Base-by-base conservation (phyloP, 2,329 filamentous ascomycete species). In the Cladosporium phlei region DNA sequence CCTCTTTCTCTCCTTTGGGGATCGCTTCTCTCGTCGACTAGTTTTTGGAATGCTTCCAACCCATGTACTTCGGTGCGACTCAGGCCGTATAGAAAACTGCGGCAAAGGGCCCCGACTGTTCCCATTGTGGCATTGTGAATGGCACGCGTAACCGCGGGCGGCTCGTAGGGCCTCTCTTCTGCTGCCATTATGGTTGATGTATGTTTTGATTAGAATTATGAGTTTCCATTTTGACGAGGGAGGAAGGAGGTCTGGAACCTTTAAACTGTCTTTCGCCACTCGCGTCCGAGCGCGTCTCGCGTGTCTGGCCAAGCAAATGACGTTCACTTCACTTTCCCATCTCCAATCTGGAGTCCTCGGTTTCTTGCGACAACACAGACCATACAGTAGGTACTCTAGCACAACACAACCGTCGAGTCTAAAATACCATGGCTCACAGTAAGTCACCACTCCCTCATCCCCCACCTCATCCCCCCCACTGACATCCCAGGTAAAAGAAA, bases 61-160 rank as follows among this genome's bases (percentile, higher is more conserved):
- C 91, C 91, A 57, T 82, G 76, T 4, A 87, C 80, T 64, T 96
- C 83, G 37, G 88, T 82, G 20, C 74, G 77, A 65, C 86, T 94
- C 52, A 91, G 66, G 0, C 79, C 80, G 55, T 82, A 85, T 33
- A 96, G 69, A 62, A 97, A 96, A 2, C 72, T 75, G 51, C 86
- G 80, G 47, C 81, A 88, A 5, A 94, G 55, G 21, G 82, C 68
- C 38, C 83, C 85, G 0, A 88, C 83, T 9, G 83, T 66, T 57
- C 85, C 83, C 77, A 95, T 88, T 28, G 86, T 77, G 52, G 82
- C 70, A 42, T 82, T 75, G n/a, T 89, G 94, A 27, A 78, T 77
- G 46, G 82, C 69, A 52, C 86, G 84, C 85, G 86, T 89, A 67
- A 80, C 71, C 48, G 83, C 68, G 59, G 78, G 77, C 22, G 82